phyloP scores from a whole-genome alignment of 2,329 filamentous ascomycete species.

The Cladosporium austrohemisphaericum region DNA sequence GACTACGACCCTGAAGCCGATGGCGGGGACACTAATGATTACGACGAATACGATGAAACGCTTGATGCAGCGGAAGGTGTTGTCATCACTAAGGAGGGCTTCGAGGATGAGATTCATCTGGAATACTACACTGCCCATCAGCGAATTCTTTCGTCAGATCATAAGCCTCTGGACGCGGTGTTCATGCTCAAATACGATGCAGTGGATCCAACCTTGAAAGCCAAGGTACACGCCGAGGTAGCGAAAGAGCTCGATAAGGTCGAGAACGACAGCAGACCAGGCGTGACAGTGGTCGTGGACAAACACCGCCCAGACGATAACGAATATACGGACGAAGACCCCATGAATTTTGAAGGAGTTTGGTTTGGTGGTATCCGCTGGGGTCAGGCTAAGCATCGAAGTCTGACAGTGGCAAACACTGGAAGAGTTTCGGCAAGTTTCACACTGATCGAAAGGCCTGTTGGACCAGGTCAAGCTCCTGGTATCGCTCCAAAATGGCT shows the following conservation, averaged over 20 bases:
- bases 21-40: slow-evolving; percentile 47
- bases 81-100: slow-evolving; percentile 57
- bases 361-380: slow-evolving; percentile 76
- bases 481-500: slow-evolving; percentile 64
- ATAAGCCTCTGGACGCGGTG: slow-evolving; percentile 82
- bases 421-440: slow-evolving; percentile 76
- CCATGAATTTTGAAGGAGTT: slow-evolving; percentile 53
- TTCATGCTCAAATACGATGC: slow-evolving; percentile 85
- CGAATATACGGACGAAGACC: slow-evolving; percentile 40
- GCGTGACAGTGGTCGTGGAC: slow-evolving; percentile 69
- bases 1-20: slow-evolving; percentile 86
- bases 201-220: slow-evolving; percentile 78
- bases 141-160: slow-evolving; percentile 84
- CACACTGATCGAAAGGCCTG: slow-evolving; percentile 71
- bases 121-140: slow-evolving; percentile 83
- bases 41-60: slow-evolving; percentile 56
- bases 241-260: slow-evolving; percentile 82
- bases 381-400: slow-evolving; percentile 60
- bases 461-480: slow-evolving; percentile 41
- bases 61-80: slow-evolving; percentile 45
- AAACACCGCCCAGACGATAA: slow-evolving; percentile 37
- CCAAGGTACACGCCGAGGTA: slow-evolving; percentile 79
- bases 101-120: slow-evolving; percentile 52
- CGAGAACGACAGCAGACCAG: slow-evolving; percentile 85
- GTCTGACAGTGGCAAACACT: slow-evolving; percentile 86